Conservation (phyloP, 2,329 filamentous ascomycete species). For the Aspergillus bombycis region DNA sequence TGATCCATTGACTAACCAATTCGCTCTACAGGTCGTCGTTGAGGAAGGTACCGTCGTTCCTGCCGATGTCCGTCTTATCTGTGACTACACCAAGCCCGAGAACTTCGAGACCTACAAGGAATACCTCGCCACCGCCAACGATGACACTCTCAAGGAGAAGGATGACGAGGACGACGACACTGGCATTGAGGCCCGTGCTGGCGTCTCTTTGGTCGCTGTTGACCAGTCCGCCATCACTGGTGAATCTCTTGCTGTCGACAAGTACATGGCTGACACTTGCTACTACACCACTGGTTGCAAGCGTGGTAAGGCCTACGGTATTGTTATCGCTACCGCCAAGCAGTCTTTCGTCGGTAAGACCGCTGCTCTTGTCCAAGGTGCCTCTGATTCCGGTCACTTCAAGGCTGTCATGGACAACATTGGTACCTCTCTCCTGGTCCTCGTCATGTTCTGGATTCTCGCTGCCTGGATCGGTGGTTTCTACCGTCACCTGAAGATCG, state of each 20-base stretch:
- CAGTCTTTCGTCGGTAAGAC: slow-evolving; percentile 78
- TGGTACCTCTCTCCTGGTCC: slow-evolving; percentile 71
- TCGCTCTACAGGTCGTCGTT: slow-evolving; percentile 58
- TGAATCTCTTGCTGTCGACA: slow-evolving; percentile 68
- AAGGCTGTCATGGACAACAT: slow-evolving; percentile 85
- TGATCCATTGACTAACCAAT: slow-evolving; percentile 6
- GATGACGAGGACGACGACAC: slow-evolving; percentile 60
- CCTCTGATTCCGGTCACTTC: slow-evolving; percentile 76
- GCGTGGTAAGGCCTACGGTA: slow-evolving; percentile 74
- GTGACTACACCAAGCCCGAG: slow-evolving; percentile 69
- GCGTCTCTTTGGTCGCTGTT: slow-evolving; percentile 67
- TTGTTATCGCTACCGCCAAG: slow-evolving; percentile 68
- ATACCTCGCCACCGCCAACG: slow-evolving; percentile 64
- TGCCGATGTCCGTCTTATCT: slow-evolving; percentile 72
- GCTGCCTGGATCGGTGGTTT: slow-evolving; percentile 77
- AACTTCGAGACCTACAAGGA: slow-evolving; percentile 69
- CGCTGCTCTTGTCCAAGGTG: slow-evolving; percentile 72
- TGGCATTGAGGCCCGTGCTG: slow-evolving; percentile 59
- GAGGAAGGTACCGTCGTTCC: slow-evolving; percentile 74
- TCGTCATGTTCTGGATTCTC: slow-evolving; percentile 78
- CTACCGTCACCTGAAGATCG: slow-evolving; percentile 70
- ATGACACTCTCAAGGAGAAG: slow-evolving; percentile 63
- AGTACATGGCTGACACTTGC: slow-evolving; percentile 70
- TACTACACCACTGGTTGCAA: slow-evolving; percentile 84
- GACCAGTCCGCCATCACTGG: slow-evolving; percentile 82